Evolutionary conservation across 345 rosid species (phyloP), one percentile per base, ranked within the genome.

Genomic region (Moricandia arvensis): DNA sequence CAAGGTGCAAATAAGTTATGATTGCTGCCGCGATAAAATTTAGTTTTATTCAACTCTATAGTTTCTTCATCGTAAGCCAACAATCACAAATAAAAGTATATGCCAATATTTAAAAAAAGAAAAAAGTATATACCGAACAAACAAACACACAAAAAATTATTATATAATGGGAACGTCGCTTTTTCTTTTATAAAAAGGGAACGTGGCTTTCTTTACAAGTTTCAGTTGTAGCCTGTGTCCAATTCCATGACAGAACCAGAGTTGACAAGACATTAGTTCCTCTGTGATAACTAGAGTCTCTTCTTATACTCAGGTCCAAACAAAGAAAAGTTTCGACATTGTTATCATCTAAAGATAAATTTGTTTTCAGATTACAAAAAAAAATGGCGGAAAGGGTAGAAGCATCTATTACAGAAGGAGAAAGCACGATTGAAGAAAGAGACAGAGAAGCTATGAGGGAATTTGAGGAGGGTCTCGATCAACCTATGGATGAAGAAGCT

Each of bases 401-500:
- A 72, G 34, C 69, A 58, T 71, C 87, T 38, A 69, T 83, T 62
- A 61, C 30, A 21, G 91, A 87, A 72, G 80, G 84, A 67, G 87
- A 85, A 69, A 85, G 83, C 29, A 90, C 87, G 13, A 64, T 75
- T 72, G 84, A 83, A 59, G 74, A 34, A 47, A 87, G 80, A 77
- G 15, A 87, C 38, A 78, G 76, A 75, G 93, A 97, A 45, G 86
- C 86, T 49, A 90, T 90, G 97, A 89, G 97, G 96, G 93, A 65
- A 62, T 82, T 92, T 86, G 97, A 95, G 67, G 86, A 90, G 82
- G 87, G 86, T 73, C 91, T 92, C 83, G 99, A 95, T 83, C 96
- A 90, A 77, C 88, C 99, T 67, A 92, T 95, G 97, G 99, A 95
- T 68, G 97, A 92, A 71, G 98, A 95, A 79, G 98, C 99, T 79